These are phyloP conservation scores for Thymus mandschuricus DNA, from an alignment of 257 asterid species.

Conservation along the genomic window DNA sequence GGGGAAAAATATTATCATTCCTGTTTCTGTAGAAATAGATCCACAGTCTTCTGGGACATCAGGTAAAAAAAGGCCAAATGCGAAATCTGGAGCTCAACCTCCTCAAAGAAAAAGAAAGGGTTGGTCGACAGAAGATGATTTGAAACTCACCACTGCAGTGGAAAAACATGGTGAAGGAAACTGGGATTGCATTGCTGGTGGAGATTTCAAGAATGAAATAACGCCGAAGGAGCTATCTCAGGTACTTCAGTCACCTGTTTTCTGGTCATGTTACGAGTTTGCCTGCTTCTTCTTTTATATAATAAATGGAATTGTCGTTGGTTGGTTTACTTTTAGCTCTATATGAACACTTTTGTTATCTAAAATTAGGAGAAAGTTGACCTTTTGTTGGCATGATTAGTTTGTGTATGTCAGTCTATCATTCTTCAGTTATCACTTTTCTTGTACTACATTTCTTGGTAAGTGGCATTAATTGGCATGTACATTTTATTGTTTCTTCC, in stretches of 20 bases:
- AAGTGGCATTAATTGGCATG: not conserved
- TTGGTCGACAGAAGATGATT: slow-evolving; percentile 73
- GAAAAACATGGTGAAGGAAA: slow-evolving; percentile 63
- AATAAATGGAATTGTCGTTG: not conserved
- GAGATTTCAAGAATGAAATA: slow-evolving; percentile 67
- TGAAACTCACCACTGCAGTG: slow-evolving; percentile 72
- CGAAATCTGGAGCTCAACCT: slow-evolving; percentile 44
- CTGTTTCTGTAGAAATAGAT: slow-evolving; percentile 64
- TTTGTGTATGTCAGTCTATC: not conserved
- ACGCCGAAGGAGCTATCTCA: slow-evolving; percentile 72
- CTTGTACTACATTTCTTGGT: slow-evolving; percentile 7
- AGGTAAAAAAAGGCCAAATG: slow-evolving; percentile 61
- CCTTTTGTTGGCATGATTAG: slow-evolving; percentile 1
- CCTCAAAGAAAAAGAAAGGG: slow-evolving; percentile 57
- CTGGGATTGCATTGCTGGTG: slow-evolving; percentile 66
- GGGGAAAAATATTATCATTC: slow-evolving; percentile 60
- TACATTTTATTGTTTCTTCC: not conserved
- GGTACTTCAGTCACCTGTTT: slow-evolving; percentile 42
- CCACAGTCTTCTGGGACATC: slow-evolving; percentile 44
- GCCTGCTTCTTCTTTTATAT: not conserved
- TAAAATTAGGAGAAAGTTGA: not conserved
- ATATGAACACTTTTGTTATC: not conserved
- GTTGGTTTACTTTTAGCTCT: not conserved
- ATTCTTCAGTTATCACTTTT: not conserved
- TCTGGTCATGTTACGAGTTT: not conserved